Conservation (phyloP, 73 alveolate genomes). For the Uronychia setigera region DNA sequence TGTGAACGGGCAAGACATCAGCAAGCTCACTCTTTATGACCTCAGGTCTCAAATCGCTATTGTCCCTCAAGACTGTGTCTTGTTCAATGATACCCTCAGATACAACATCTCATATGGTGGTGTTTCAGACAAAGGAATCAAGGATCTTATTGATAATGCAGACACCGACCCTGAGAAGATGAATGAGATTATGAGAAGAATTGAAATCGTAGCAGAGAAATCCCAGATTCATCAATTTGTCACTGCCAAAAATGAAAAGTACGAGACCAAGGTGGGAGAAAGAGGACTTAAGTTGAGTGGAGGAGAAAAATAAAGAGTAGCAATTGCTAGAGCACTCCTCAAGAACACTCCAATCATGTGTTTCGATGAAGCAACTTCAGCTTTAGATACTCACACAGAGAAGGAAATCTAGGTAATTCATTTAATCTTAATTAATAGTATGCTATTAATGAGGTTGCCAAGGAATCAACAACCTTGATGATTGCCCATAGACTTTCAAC, state of each 20-base stretch:
- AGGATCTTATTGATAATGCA: constrained; percentile 35
- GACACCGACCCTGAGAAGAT: constrained; percentile 19
- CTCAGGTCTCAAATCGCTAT: constrained; percentile 66
- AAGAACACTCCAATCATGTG: constrained; percentile 79
- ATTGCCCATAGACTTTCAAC: constrained; percentile 92
- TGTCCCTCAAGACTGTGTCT: constrained; percentile 76
- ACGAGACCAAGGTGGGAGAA: constrained; percentile 70
- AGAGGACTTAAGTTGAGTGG: constrained; percentile 80
- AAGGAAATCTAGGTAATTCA: constrained; percentile 63
- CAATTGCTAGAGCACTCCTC: constrained; percentile 86
- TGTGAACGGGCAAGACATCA: constrained; percentile 66
- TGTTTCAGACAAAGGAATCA: constrained; percentile 34
- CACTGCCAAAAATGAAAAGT: constrained; percentile 48
- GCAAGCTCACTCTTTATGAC: constrained; percentile 38
- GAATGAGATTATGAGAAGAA: constrained; percentile 26
- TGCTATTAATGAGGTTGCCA: constrained; percentile 67
- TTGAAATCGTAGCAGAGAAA: constrained; percentile 51
- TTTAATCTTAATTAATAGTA: background rate
- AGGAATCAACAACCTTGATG: constrained; percentile 78
- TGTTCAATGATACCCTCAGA: constrained; percentile 72
- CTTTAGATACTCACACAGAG: constrained; percentile 84
- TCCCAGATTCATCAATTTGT: constrained; percentile 70
- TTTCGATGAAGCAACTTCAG: constrained; percentile 90
- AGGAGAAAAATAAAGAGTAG: constrained; percentile 83
- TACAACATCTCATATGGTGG: constrained; percentile 83